Percentiles rank a stretch among this genome's conserved stretches.
phyloP scores from a whole-genome alignment of 768 basidiomycete species.

The Hygrocybe coccinea region DNA sequence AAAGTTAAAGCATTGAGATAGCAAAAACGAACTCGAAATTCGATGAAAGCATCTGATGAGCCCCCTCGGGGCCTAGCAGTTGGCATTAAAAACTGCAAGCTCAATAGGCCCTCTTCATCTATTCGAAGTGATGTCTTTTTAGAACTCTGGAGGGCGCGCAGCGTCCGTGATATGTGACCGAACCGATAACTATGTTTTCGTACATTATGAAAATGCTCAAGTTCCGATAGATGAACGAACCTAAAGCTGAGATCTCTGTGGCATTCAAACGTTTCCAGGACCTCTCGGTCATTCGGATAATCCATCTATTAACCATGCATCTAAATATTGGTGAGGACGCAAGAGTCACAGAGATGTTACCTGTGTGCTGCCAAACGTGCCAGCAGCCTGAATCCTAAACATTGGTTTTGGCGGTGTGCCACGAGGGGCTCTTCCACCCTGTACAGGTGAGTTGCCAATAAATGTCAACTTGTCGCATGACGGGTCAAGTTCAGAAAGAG shows the following conservation, averaged over 20 bases:
- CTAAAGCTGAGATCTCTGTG: slow-evolving; percentile 59
- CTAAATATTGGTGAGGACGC: not conserved
- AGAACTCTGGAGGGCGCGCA: slow-evolving; percentile 74
- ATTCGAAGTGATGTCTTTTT: slow-evolving; percentile 87
- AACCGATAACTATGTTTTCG: slow-evolving; percentile 65
- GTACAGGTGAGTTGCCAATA: slow-evolving; percentile 61
- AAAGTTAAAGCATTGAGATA: slow-evolving; percentile 1
- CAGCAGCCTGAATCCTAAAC: slow-evolving; percentile 75
- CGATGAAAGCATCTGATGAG: slow-evolving; percentile 64
- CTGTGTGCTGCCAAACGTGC: slow-evolving; percentile 83
- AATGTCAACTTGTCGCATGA: slow-evolving; percentile 84
- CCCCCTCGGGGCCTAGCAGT: slow-evolving; percentile 40
- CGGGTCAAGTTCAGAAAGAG: slow-evolving; percentile 85
- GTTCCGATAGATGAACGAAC: slow-evolving; percentile 35
- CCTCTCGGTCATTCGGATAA: slow-evolving; percentile 88
- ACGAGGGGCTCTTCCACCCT: slow-evolving; percentile 18
- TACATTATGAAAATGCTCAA: not conserved
- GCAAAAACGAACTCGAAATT: slow-evolving; percentile 67
- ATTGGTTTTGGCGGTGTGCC: slow-evolving; percentile 45
- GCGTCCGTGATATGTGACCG: slow-evolving; percentile 64
- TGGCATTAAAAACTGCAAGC: slow-evolving; percentile 87
- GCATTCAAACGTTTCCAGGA: slow-evolving; percentile 89
- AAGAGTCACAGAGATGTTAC: slow-evolving; percentile 33
- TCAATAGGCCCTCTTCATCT: slow-evolving; percentile 74
- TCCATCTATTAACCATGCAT: slow-evolving; percentile 63